These are phyloP conservation scores for Podospora appendiculata DNA, from an alignment of 495 filamentous ascomycete genomes.

Conservation along the genomic window DNA sequence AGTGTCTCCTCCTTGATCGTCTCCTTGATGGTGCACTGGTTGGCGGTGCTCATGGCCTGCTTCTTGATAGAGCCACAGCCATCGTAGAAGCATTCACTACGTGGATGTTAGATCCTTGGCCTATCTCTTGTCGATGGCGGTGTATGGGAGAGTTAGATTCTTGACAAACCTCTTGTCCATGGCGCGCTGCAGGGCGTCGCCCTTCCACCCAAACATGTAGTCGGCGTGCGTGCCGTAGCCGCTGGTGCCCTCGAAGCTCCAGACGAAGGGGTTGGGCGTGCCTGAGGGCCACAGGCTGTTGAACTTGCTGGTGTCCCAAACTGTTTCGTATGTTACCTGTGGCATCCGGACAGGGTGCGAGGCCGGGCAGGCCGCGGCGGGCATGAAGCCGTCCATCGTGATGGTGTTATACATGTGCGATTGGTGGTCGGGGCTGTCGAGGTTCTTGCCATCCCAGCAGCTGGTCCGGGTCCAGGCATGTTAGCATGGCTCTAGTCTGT, in stretches of 20 bases:
- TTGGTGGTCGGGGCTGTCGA: conserved; percentile 48
- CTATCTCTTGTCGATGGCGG: too few relatives aligned
- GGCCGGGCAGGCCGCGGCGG: conserved; percentile 34
- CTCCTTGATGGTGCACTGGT: conserved; percentile 33
- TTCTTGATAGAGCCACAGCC: conserved; percentile 28
- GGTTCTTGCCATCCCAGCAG: conserved; percentile 50
- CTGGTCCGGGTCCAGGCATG: conserved; percentile 7
- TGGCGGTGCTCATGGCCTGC: conserved; percentile 28
- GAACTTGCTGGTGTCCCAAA: conserved; percentile 41
- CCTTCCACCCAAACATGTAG: conserved; percentile 27
- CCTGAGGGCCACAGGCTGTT: conserved; percentile 33
- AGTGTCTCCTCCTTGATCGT: conserved; percentile 1
- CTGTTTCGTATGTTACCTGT: conserved; percentile 41
- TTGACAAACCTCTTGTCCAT: conserved; percentile 17
- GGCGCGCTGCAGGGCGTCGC: conserved; percentile 30
- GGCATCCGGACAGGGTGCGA: conserved; percentile 40
- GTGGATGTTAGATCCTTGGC: background rate
- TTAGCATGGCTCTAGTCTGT: too few relatives aligned
- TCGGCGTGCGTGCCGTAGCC: conserved; percentile 12
- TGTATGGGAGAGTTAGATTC: too few relatives aligned
- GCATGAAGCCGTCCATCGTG: conserved; percentile 23
- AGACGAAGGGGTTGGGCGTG: conserved; percentile 34
- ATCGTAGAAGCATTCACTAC: conserved; percentile 32
- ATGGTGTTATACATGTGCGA: conserved; percentile 41
- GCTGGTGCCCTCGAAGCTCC: conserved; percentile 6